Percentiles rank a stretch among this genome's conserved stretches.
Evolutionary conservation across 2,329 filamentous ascomycete genomes (phyloP).

Genomic region (Grosmannia penicillata): DNA sequence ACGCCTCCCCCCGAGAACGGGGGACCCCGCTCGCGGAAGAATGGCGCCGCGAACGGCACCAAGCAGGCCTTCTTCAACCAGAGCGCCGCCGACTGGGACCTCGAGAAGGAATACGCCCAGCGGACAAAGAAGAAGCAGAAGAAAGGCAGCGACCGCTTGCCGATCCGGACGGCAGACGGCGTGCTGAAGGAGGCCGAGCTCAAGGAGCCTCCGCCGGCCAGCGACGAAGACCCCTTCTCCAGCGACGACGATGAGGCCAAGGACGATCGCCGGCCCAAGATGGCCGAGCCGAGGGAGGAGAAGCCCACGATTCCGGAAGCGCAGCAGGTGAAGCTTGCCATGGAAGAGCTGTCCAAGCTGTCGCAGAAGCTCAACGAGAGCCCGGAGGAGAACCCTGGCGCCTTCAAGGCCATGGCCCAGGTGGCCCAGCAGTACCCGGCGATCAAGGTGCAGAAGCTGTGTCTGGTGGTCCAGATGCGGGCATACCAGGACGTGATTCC

Average conservation of each 20-base stretch:
- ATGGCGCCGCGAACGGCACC: slow-evolving; percentile 28
- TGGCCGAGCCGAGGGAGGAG: slow-evolving; percentile 27
- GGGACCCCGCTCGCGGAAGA: slow-evolving; percentile 19
- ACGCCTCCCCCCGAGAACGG: slow-evolving; percentile 35
- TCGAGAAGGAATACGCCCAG: slow-evolving; percentile 83
- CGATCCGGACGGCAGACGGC: slow-evolving; percentile 77
- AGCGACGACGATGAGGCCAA: slow-evolving; percentile 41
- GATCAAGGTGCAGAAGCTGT: slow-evolving; percentile 67
- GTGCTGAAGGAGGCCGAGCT: slow-evolving; percentile 34
- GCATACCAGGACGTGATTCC: slow-evolving; percentile 95
- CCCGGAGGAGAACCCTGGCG: slow-evolving; percentile 74
- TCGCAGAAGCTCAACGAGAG: slow-evolving; percentile 75
- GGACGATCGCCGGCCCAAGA: slow-evolving; percentile 26
- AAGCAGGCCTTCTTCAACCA: slow-evolving; percentile 55
- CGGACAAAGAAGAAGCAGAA: slow-evolving; percentile 54
- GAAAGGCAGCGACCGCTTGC: slow-evolving; percentile 59
- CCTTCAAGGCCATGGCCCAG: slow-evolving; percentile 63
- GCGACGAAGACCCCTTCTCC: slow-evolving; percentile 40
- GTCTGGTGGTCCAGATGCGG: slow-evolving; percentile 71
- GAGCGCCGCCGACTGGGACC: slow-evolving; percentile 69
- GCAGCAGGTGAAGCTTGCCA: slow-evolving; percentile 71
- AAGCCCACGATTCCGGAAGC: slow-evolving; percentile 7
- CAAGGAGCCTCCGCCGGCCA: neutral
- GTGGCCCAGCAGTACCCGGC: slow-evolving; percentile 56
- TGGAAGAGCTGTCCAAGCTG: slow-evolving; percentile 81